Percentiles rank a stretch among this genome's conserved stretches.
Conservation (phyloP, 306 rosid genomes). For the Rosa persica region DNA sequence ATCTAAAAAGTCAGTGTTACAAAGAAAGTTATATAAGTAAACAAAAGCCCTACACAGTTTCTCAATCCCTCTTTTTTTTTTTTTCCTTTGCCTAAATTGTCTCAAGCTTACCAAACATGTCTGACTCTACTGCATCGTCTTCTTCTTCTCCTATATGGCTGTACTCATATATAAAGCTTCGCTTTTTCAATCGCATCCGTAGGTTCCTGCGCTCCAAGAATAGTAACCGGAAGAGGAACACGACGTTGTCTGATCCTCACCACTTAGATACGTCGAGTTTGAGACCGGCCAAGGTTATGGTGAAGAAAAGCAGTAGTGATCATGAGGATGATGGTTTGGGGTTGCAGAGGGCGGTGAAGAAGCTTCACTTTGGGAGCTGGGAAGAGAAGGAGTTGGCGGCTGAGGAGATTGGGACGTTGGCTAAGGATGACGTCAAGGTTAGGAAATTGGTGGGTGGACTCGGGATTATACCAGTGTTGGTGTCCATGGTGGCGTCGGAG, state of each 20-base stretch:
- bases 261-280: slow-evolving; percentile 17
- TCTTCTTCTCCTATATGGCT: slow-evolving; percentile 60
- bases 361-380: slow-evolving; percentile 87
- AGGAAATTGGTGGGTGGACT: slow-evolving; percentile 75
- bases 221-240: slow-evolving; percentile 40
- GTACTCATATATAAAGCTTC: slow-evolving; percentile 61
- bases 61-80: slow-evolving; percentile 11
- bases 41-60: slow-evolving; percentile 28
- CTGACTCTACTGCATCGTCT: slow-evolving; percentile 38
- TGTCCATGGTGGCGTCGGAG: slow-evolving; percentile 58
- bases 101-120: slow-evolving; percentile 45
- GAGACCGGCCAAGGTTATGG: slow-evolving; percentile 17
- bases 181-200: slow-evolving; percentile 63
- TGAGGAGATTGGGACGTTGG: slow-evolving; percentile 57
- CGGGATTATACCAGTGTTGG: slow-evolving; percentile 82
- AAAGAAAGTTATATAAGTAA: slow-evolving; percentile 19
- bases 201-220: slow-evolving; percentile 64
- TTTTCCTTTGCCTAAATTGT: slow-evolving; percentile 17
- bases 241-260: slow-evolving; percentile 25
- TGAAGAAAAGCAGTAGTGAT: slow-evolving; percentile 21
- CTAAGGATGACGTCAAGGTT: slow-evolving; percentile 58
- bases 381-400: slow-evolving; percentile 82
- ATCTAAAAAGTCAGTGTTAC: slow-evolving; percentile 24
- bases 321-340: slow-evolving; percentile 34
- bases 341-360: slow-evolving; percentile 80